Percentiles rank a stretch among this genome's conserved stretches.
phyloP scores from a whole-genome alignment of 148 eudicot genomes.

The Nepenthes gracilis region DNA sequence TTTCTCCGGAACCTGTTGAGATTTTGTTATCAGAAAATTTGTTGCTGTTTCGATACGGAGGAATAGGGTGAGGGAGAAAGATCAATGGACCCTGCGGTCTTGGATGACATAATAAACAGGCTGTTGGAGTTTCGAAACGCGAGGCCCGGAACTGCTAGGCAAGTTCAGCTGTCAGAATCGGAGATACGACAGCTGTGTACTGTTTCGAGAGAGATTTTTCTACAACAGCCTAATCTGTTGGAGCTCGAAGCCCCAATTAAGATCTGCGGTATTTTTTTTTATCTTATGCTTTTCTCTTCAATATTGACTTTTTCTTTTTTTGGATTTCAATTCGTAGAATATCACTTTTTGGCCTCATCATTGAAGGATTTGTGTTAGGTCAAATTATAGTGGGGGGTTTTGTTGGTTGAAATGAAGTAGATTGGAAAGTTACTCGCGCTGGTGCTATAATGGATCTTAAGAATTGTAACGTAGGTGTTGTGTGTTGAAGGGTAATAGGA shows the following conservation, averaged over 20 bases:
- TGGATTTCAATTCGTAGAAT: not conserved
- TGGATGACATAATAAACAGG: slow-evolving; percentile 56
- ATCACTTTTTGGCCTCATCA: not conserved
- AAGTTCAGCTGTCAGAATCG: slow-evolving; percentile 61
- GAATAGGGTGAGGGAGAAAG: not conserved
- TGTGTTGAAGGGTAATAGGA: not conserved
- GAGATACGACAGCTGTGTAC: slow-evolving; percentile 75
- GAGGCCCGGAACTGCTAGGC: slow-evolving; percentile 35
- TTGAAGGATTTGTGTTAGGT: not conserved
- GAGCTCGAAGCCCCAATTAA: slow-evolving; percentile 81
- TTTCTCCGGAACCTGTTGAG: too few relatives aligned
- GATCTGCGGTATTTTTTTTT: slow-evolving; percentile 47
- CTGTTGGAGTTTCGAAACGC: slow-evolving; percentile 51
- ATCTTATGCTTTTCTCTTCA: not conserved
- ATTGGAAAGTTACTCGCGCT: too few relatives aligned
- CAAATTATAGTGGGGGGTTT: not conserved
- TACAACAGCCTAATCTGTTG: slow-evolving; percentile 54
- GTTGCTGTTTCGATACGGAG: not conserved
- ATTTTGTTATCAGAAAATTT: too few relatives aligned
- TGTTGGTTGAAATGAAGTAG: not conserved
- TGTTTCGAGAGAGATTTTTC: slow-evolving; percentile 45
- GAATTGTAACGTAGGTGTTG: not conserved
- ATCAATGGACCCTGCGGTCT: slow-evolving; percentile 39
- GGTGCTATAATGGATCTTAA: not conserved
- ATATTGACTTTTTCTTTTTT: too few relatives aligned